Percentiles rank a stretch among this genome's conserved stretches.
Evolutionary conservation across 78 protist species (phyloP).

Genomic region (Emiliania huxleyi): DNA sequence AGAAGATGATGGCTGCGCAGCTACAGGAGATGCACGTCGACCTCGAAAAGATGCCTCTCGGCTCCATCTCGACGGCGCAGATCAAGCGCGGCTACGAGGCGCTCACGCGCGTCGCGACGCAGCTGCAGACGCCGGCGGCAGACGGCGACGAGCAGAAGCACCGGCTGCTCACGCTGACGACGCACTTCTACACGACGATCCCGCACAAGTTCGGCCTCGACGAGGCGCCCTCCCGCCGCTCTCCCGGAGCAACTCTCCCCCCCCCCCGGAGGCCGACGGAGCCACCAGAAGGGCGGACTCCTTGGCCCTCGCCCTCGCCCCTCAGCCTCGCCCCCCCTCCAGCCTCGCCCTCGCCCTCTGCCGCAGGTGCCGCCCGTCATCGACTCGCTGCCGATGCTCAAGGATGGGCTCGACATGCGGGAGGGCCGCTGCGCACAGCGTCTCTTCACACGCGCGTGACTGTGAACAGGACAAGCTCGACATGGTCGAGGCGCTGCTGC

Average conservation of each 20-base stretch:
- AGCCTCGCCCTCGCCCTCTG: too few species aligned
- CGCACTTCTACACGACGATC: neutral
- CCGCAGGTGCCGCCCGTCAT: neutral
- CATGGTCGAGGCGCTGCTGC: neutral
- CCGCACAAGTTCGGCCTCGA: neutral
- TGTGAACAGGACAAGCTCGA: neutral
- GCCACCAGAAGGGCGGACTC: too few species aligned
- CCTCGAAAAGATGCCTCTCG: conserved; percentile 16
- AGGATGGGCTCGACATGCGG: too few species aligned
- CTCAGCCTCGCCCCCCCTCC: too few species aligned
- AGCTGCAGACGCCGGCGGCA: neutral
- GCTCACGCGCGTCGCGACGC: neutral
- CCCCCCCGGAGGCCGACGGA: too few species aligned
- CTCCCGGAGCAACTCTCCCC: neutral
- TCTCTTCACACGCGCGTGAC: too few species aligned
- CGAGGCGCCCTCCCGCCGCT: neutral
- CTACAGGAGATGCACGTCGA: neutral
- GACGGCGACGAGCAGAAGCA: neutral
- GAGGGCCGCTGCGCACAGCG: too few species aligned
- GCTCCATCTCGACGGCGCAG: neutral
- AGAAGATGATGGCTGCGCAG: neutral
- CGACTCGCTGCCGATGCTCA: neutral
- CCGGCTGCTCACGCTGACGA: neutral
- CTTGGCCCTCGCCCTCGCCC: too few species aligned
- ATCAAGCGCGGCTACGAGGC: neutral